Base-by-base conservation (phyloP, 2,329 filamentous ascomycete genomes). In the Davidsoniella eucalypti region DNA sequence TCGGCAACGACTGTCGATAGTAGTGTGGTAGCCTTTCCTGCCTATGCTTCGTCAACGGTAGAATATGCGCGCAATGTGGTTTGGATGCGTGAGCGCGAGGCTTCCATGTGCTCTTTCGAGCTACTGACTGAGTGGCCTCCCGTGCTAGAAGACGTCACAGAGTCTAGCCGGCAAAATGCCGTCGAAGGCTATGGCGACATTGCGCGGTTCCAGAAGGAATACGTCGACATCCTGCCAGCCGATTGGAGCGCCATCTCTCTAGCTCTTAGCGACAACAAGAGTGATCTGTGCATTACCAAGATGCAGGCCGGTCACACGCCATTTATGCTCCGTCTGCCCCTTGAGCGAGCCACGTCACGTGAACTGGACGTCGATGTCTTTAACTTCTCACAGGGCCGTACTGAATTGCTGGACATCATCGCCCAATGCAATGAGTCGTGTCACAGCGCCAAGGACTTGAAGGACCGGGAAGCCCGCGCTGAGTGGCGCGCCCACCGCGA, bases 401-500 rank as follows among this genome's bases (percentile, higher is more conserved):
- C 75, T 5, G 87, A 95, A 61, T 75, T 98, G 55, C 68, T 80
- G 17, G 84, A 94, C 21, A 87, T 98, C 17, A 85, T 96, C 56
- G 68, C 76, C 54, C 69, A 78, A 5, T 87, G 87, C 42, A 94
- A 96, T 61, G 76, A 81, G 55, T 93, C 81, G 54, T 88, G 88
- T 51, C 87, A 94, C 60, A 70, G 70, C 52, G 70, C 71, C 3
- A 75, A 81, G 25, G 80, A 87, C 55, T 81, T 87, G 62, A 80
- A 73, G 7, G 74, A 76, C 44, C 86, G 83, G 61, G 82, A 80
- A 36, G 80, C 83, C 25, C 87, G 86, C 61, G 76, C 76, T 38
- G 80, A 80, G 44, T 98, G 92, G 92, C 98, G 92, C 88, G 76
- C 75, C 4, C 83, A 88, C 60, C 78, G 93, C 12, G 82, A 92